Conservation (phyloP, 2,329 filamentous ascomycete species). For the Chaetomiaceae sp. region DNA sequence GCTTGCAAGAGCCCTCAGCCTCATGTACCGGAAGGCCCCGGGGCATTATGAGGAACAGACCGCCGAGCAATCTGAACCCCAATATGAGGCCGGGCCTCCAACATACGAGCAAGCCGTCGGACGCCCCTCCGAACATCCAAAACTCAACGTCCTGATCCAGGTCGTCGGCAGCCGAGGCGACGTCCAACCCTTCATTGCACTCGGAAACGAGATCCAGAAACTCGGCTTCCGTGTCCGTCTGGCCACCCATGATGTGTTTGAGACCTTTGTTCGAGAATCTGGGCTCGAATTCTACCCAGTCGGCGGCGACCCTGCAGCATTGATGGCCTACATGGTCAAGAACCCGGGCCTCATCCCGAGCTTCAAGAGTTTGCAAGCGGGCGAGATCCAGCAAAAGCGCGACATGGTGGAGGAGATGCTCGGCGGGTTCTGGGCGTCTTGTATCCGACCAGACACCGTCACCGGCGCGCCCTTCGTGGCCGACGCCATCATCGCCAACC, state of each 20-base stretch:
- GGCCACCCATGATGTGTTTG: slow-evolving; percentile 66
- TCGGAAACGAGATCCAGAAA: slow-evolving; percentile 60
- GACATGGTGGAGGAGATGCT: slow-evolving; percentile 78
- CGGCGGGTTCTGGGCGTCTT: slow-evolving; percentile 75
- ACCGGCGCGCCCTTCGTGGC: slow-evolving; percentile 53
- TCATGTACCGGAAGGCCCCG: not conserved
- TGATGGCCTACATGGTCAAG: slow-evolving; percentile 89
- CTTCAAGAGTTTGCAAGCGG: slow-evolving; percentile 65
- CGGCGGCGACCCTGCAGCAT: slow-evolving; percentile 71
- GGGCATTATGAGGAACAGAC: not conserved
- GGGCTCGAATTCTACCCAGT: slow-evolving; percentile 80
- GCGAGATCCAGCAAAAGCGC: slow-evolving; percentile 65
- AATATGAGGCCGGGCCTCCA: not conserved
- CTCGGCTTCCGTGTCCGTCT: slow-evolving; percentile 66
- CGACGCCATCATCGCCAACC: slow-evolving; percentile 82
- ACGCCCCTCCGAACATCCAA: slow-evolving; percentile 14
- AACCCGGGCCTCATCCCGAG: slow-evolving; percentile 75
- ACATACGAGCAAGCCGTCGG: not conserved
- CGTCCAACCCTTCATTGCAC: slow-evolving; percentile 69
- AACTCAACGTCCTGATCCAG: slow-evolving; percentile 66
- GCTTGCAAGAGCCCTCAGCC: not conserved
- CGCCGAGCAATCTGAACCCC: too few species aligned
- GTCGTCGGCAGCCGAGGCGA: slow-evolving; percentile 71
- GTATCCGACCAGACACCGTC: slow-evolving; percentile 39
- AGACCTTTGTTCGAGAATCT: slow-evolving; percentile 62